Evolutionary conservation across 2,329 filamentous ascomycete genomes (phyloP), one percentile per base, ranked within the genome.

Genomic region (Pestalotiopsis fici): DNA sequence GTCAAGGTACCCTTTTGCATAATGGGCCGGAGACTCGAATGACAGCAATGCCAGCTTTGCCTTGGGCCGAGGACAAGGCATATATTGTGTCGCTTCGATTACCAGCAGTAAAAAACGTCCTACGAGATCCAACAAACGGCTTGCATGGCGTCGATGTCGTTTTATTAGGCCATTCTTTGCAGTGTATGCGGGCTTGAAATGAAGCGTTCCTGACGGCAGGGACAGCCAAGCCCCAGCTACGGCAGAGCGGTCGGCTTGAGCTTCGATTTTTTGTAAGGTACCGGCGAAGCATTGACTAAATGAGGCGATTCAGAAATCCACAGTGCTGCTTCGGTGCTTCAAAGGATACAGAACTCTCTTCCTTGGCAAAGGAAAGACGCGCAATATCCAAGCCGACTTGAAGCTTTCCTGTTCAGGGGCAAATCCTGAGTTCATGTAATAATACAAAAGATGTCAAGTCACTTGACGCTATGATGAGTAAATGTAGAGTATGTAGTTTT

Each of bases 31-130:
- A 98, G 28, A 97, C 85, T 15, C 96, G 89, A 64, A 98, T 90
- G 43, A 98, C 90, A 1, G 95, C 95, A 77, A 99, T 97, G 1
- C 94, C 96, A 56, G 94, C 94, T 76, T 90, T 90, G 1, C 95
- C 96, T 12, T 91, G 84, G 0, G 93, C 94, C 0, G 95, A 97
- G 0, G 95, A 98, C 0, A 98, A 83, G 0, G 96, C 96, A 78
- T 97, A 98, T 65, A 99, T 97, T 1, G 95, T 98, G 67, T 88
- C 85, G 73, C 83, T 74, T 37, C 23, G 21, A 6, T 43, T 43
- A 27, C 35, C 43, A 63, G 57, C 35, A 13, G 65, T 31, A 18
- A 61, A 57, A 23, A 66, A 63, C 4, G 47, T 25, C 28, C 65
- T 47, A 23, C 28, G 12, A 11, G 15, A 43, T 11, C 2, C 23